Percentiles rank a stretch among this genome's conserved stretches.
Conservation (phyloP, 2,329 filamentous ascomycete genomes). For the Exophiala oligosperma region DNA sequence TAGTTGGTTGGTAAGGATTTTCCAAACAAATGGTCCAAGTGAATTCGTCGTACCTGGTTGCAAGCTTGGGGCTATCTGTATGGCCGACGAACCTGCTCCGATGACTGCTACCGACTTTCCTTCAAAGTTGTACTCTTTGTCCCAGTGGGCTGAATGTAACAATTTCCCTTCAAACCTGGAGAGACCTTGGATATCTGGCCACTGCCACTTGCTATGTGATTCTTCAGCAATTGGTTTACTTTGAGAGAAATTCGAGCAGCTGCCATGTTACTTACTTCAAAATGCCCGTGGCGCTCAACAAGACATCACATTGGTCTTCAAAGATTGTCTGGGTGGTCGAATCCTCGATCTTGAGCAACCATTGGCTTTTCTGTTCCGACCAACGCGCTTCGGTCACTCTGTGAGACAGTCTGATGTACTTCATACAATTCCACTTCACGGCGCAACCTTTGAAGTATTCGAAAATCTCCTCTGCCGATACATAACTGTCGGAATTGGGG, state of each 20-base stretch:
- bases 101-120: conserved; percentile 44
- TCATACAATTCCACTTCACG: too few species aligned
- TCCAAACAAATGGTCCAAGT: conserved; percentile 5
- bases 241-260: too few species aligned
- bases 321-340: too few species aligned
- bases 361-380: too few species aligned
- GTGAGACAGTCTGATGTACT: too few species aligned
- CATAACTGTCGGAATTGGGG: conserved; percentile 38
- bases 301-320: too few species aligned
- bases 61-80: conserved; percentile 48
- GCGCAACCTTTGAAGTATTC: too few species aligned
- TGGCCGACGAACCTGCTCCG: conserved; percentile 43
- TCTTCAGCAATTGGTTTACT: conserved; percentile 6
- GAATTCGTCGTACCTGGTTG: conserved; percentile 39
- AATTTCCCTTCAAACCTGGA: conserved; percentile 35
- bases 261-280: too few species aligned
- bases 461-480: not conserved
- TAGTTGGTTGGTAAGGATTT: too few species aligned
- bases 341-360: too few species aligned
- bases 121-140: conserved; percentile 43
- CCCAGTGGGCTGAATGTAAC: conserved; percentile 41
- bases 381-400: too few species aligned
- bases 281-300: too few species aligned
- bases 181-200: conserved; percentile 29
- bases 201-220: conserved; percentile 29